These are phyloP conservation scores for Rosa rugosa DNA, from an alignment of 306 rosid genomes.

Conservation along the genomic window DNA sequence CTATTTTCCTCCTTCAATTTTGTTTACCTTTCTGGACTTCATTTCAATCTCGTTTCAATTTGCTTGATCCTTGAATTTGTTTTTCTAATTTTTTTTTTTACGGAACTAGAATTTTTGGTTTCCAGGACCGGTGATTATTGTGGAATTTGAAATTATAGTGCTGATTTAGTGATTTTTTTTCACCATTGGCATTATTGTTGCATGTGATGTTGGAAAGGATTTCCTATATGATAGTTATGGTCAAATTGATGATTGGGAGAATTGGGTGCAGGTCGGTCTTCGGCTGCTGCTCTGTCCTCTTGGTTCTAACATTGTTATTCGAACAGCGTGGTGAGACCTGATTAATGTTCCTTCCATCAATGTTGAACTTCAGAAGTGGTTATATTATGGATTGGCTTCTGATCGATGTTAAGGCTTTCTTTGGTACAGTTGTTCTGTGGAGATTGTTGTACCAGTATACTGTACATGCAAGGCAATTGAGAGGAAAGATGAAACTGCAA, in stretches of 20 bases:
- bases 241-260: constrained; percentile 16
- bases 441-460: constrained; percentile 83
- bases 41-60: neutral
- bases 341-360: neutral
- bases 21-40: neutral
- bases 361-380: neutral
- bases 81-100: neutral
- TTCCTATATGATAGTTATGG: neutral
- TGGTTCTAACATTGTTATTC: constrained; percentile 68
- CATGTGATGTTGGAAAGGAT: neutral
- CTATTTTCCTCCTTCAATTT: constrained; percentile 9
- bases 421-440: constrained; percentile 75
- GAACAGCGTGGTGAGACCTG: constrained; percentile 75
- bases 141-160: too few relatives aligned
- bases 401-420: neutral
- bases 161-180: too few relatives aligned
- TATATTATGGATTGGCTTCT: neutral
- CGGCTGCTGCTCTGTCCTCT: constrained; percentile 79
- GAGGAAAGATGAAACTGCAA: constrained; percentile 61
- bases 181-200: too few relatives aligned
- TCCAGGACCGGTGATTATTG: too few relatives aligned
- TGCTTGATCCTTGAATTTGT: neutral
- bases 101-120: too few relatives aligned
- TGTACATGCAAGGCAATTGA: constrained; percentile 90
- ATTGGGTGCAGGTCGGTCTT: constrained; percentile 66